Base-by-base conservation (phyloP, 176 grass and related monocot genomes). In the Pharus latifolius region DNA sequence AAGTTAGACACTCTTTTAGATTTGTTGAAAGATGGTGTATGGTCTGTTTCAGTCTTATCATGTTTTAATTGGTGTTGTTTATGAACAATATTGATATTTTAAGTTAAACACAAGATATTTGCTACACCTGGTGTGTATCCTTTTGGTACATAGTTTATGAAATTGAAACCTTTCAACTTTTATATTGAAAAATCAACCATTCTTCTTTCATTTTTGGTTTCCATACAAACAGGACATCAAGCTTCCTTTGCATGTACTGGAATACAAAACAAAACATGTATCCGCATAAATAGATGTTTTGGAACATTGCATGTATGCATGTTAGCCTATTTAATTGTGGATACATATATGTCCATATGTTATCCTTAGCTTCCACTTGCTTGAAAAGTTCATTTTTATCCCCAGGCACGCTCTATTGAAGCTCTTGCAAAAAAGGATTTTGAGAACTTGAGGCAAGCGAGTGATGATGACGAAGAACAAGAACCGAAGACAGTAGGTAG, bases 361-460 rank as follows among this genome's bases (percentile, higher is more conserved):
- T 66, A 10, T 68, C 78, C 9, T 29, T 81, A 62, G 43, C 26
- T 47, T 58, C 8, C 27, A 69, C 44, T 69, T 51, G 41, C 11
- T 26, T 58, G 28, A 70, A 64, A 26, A 58, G 23, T 70, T 70
- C 2, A 29, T 19, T 82, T 55, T 65, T 66, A n/a, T 59, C 34
- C 18, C 3, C 57, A 92, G 90, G 90, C 85, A 69, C 85, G 90
- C 33, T 79, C 85, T 50, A 92, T 92, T 50, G 82, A 85, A 64
- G 85, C 86, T 70, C 82, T 92, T 80, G 90, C 90, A 47, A 92
- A 83, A 73, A 92, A 92, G 82, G 80, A 92, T 73, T 92, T 92
- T 80, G 90, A 85, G 78, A 92, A 92, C 42, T 83, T 92, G 65
- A 85, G 90, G 71, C 78, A 92, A 76, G 70, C 76, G 53, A 85